Percentiles rank a stretch among this genome's conserved stretches.
phyloP scores from a whole-genome alignment of 148 eudicot species.

The Rhododendron ferrugineum region DNA sequence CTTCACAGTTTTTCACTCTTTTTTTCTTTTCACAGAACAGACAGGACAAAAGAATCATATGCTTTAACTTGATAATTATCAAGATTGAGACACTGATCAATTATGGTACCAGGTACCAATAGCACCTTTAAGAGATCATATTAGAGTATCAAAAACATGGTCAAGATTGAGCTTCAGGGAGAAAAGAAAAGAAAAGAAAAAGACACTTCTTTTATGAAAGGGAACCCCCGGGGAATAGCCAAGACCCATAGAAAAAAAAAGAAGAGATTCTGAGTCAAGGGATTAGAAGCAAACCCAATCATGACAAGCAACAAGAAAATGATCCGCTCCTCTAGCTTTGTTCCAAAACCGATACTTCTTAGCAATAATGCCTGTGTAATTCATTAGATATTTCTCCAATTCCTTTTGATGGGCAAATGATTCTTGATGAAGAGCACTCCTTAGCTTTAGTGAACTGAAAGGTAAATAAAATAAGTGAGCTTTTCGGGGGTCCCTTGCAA shows the following conservation, averaged over 20 bases:
- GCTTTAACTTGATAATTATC: background rate
- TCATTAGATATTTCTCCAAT: conserved; percentile 41
- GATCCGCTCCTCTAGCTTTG: conserved; percentile 61
- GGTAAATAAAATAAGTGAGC: conserved; percentile 80
- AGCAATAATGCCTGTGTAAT: conserved; percentile 43
- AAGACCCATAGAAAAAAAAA: background rate
- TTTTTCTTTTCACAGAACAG: background rate
- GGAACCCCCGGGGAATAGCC: background rate
- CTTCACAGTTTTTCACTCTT: background rate
- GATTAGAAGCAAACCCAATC: conserved; percentile 62
- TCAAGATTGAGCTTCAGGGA: background rate
- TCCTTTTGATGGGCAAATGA: conserved; percentile 29
- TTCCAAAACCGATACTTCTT: conserved; percentile 64
- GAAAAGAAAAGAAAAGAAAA: background rate
- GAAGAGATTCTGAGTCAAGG: background rate
- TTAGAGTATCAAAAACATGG: background rate
- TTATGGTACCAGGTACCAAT: background rate
- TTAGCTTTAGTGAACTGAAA: conserved; percentile 49
- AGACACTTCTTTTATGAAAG: background rate
- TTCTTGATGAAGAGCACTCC: conserved; percentile 29
- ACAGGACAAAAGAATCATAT: background rate
- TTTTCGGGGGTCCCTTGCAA: conserved; percentile 54
- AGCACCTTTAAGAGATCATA: background rate
- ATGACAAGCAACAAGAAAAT: conserved; percentile 82
- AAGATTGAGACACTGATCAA: background rate